Evolutionary conservation across 345 rosid genomes (phyloP), one percentile per base, ranked within the genome.

Genomic region (Arabidopsis arenosa): DNA sequence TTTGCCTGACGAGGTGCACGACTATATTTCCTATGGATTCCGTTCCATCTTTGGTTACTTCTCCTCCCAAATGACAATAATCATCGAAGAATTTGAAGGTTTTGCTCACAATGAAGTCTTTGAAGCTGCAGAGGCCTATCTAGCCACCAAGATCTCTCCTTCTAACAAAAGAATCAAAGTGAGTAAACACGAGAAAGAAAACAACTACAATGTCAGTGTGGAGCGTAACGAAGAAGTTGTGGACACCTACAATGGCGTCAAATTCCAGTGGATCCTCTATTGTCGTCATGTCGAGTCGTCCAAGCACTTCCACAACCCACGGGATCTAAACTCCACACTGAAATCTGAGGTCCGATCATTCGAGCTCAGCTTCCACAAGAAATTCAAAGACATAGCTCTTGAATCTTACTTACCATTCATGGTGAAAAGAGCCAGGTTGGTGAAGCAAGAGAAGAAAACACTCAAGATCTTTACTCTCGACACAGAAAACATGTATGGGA

Each of bases 141-240:
- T 88, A 57, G 76, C 83, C 54, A 55, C 75, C 72, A 81, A 73
- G 63, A 65, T 76, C 74, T 66, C 84, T 60, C 80, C 86, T 56
- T 54, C 75, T 14, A 73, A 81, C 12, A 72, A 43, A 41, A 79
- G 83, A 28, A 61, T 86, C 82, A 84, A 79, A 44, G 85, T 86
- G 57, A 81, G 81, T 69, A 91, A 88, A 73, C 76, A 77, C 32
- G 86, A 87, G 30, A 89, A 86, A 63, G 93, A 89, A 59, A 76
- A 83, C 21, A 75, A 86, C 36, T 59, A 86, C 37, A 67, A 70
- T 1, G 73, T 86, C 49, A 62, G 86, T 57, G 75, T 88, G 69
- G 95, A 86, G 37, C 75, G 83, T n/a, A 70, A 73, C 6, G 93
- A 89, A 72, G 88, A 81, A 54, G 82, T 86, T 2, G 15, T 66